Evolutionary conservation across 2,329 filamentous ascomycete species (phyloP).

Genomic region (Emericellopsis cladophorae): DNA sequence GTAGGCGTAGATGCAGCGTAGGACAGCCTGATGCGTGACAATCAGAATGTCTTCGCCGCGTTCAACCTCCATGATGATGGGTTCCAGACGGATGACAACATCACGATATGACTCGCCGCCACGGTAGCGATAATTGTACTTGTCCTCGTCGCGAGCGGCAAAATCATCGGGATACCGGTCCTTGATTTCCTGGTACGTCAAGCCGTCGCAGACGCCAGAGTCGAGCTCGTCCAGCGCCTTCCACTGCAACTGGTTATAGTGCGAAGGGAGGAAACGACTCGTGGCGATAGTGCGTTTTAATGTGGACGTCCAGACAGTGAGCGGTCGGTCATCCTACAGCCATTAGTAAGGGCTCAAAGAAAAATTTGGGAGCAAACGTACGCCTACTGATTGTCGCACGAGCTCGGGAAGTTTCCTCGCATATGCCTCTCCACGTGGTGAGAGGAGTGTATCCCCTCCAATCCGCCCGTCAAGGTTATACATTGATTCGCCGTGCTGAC

Average conservation of each 20-base stretch:
- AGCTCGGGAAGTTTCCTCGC: conserved; percentile 74
- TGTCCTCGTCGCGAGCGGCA: conserved; percentile 88
- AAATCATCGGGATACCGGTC: conserved; percentile 90
- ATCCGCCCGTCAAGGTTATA: conserved; percentile 88
- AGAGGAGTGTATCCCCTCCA: conserved; percentile 82
- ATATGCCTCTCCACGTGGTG: conserved; percentile 76
- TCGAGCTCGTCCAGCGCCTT: conserved; percentile 97
- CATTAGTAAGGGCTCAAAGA: conserved; percentile 7
- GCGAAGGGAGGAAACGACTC: conserved; percentile 63
- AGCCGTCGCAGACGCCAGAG: conserved; percentile 87
- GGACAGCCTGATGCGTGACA: conserved; percentile 91
- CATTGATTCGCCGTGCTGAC: conserved; percentile 81
- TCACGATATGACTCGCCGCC: conserved; percentile 93
- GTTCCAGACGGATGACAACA: conserved; percentile 92
- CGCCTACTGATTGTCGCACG: conserved; percentile 74
- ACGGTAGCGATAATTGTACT: conserved; percentile 98
- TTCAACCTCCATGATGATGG: conserved; percentile 99
- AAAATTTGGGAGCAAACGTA: conserved; percentile 30
- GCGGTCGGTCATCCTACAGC: conserved; percentile 41
- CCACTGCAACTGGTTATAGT: conserved; percentile 95
- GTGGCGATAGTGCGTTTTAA: conserved; percentile 82
- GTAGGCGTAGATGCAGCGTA: conserved; percentile 96
- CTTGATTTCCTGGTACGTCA: conserved; percentile 93
- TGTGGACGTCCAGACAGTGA: conserved; percentile 52
- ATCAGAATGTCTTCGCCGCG: conserved; percentile 94